Evolutionary conservation across 2,329 filamentous ascomycete species (phyloP), one percentile per base, ranked within the genome.

Genomic region (Colletotrichum scovillei): DNA sequence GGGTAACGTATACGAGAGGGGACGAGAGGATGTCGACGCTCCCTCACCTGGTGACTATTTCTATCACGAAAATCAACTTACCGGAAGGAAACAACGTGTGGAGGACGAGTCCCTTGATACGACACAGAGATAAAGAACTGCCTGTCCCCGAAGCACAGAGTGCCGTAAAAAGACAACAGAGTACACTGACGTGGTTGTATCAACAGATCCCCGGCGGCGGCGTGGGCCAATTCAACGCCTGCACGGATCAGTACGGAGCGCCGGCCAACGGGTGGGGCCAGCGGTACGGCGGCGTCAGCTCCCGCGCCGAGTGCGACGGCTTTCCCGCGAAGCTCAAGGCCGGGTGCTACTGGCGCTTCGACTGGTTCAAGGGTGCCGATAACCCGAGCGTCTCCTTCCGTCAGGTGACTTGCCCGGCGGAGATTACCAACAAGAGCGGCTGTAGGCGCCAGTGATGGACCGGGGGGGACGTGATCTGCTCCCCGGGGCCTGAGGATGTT

Each of bases 311-410:
- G 38, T 92, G 90, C 81, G 82, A 85, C 73, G 78, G 79, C 64
- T 88, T 90, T 81, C 90, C 90, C 0, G 81, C 78, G 49, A 82
- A 84, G 49, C 84, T 92, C 64, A 87, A 89, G 82, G 83, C 81
- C 11, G 90, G 90, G 9, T 92, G 90, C 82, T 83, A 87, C 79
- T 92, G 90, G 88, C 88, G 90, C 73, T 92, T 91, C 78, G 88
- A 91, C 82, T 92, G 89, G 89, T 91, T 92, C 81, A 78, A 84
- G 75, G 86, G 87, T 74, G 86, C 89, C 62, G 88, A 91, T 78
- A 91, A 91, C 81, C 89, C 89, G 7, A 77, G 77, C 32, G 86
- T 92, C 67, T 83, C 81, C 67, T 92, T 89, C 81, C 82, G 85
- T 80, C 84, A 88, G 80, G 89, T 92, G 14, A 83, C 86, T 74